phyloP scores from a whole-genome alignment of 1,284 basidiomycete species.

The Cryptococcus hybrid region DNA sequence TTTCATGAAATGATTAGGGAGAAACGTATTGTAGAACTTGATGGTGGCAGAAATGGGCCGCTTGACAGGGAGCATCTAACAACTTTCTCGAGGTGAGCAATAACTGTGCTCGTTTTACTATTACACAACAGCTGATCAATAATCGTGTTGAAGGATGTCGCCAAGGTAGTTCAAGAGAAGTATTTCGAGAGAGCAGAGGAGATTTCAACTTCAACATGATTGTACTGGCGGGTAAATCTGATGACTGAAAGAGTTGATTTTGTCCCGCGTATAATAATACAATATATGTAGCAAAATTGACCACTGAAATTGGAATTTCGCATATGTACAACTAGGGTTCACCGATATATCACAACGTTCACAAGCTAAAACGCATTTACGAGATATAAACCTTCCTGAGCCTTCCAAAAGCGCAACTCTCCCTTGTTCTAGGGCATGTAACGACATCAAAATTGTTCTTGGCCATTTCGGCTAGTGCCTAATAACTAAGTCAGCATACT shows the following conservation, averaged over 20 bases:
- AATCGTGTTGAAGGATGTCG: slow-evolving; percentile 60
- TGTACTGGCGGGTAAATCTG: slow-evolving; percentile 43
- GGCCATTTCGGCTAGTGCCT: slow-evolving; percentile 84
- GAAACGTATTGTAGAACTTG: slow-evolving; percentile 70
- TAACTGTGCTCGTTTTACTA: slow-evolving; percentile 6
- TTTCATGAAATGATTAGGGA: slow-evolving; percentile 28
- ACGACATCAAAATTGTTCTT: slow-evolving; percentile 67
- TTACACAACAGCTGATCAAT: not conserved
- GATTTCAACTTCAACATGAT: slow-evolving; percentile 51
- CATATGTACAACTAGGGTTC: not conserved
- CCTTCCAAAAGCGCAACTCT: slow-evolving; percentile 62
- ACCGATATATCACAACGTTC: not conserved
- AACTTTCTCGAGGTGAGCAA: slow-evolving; percentile 60
- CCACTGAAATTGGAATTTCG: not conserved
- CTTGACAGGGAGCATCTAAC: slow-evolving; percentile 68
- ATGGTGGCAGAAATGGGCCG: slow-evolving; percentile 69
- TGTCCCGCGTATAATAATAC: too few relatives aligned
- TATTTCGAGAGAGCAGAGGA: slow-evolving; percentile 56
- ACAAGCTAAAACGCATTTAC: slow-evolving; percentile 21
- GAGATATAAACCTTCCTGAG: slow-evolving; percentile 88
- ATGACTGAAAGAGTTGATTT: slow-evolving; percentile 16
- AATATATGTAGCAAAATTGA: too few relatives aligned
- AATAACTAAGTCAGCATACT: slow-evolving; percentile 4
- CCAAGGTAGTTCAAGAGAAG: slow-evolving; percentile 62
- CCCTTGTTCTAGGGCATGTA: slow-evolving; percentile 73